Evolutionary conservation across 2,329 filamentous ascomycete genomes (phyloP).

Genomic region (Tolypocladium sp.): DNA sequence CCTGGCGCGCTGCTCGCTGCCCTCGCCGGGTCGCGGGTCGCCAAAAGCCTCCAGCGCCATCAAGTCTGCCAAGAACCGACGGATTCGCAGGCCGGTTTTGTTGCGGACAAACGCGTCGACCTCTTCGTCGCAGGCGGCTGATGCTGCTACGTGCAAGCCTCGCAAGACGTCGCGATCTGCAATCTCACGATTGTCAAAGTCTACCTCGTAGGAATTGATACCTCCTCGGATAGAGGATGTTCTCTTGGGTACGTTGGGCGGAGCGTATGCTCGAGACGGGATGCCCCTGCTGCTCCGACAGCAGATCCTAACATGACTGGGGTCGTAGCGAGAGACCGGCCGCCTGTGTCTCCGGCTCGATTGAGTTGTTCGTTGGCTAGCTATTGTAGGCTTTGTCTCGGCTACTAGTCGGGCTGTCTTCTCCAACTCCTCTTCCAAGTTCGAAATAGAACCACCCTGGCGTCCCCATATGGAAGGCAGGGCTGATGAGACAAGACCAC

Average conservation of each 20-base stretch:
- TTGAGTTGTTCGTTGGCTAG: not conserved
- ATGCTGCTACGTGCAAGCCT: slow-evolving; percentile 45
- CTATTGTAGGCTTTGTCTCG: not conserved
- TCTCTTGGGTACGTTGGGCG: slow-evolving; percentile 24
- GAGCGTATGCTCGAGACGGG: slow-evolving; percentile 12
- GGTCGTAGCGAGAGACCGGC: slow-evolving; percentile 4
- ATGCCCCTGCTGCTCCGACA: slow-evolving; percentile 16
- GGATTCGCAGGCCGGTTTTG: slow-evolving; percentile 42
- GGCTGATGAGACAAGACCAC: not conserved
- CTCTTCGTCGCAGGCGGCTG: slow-evolving; percentile 45
- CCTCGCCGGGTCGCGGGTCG: slow-evolving; percentile 15
- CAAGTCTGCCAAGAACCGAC: slow-evolving; percentile 46
- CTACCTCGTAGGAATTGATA: slow-evolving; percentile 10
- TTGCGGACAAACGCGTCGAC: slow-evolving; percentile 42
- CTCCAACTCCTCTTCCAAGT: not conserved
- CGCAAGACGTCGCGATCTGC: slow-evolving; percentile 42
- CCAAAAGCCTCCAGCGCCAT: slow-evolving; percentile 39
- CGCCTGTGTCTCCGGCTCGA: not conserved
- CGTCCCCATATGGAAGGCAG: not conserved
- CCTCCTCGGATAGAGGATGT: slow-evolving; percentile 23
- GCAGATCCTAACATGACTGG: slow-evolving; percentile 15
- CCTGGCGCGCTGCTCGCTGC: slow-evolving; percentile 14
- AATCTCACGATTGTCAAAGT: slow-evolving; percentile 29
- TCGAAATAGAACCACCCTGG: not conserved
- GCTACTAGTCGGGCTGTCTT: not conserved